Conservation (phyloP, 208 protist species). For the Trichomonas tenax region DNA sequence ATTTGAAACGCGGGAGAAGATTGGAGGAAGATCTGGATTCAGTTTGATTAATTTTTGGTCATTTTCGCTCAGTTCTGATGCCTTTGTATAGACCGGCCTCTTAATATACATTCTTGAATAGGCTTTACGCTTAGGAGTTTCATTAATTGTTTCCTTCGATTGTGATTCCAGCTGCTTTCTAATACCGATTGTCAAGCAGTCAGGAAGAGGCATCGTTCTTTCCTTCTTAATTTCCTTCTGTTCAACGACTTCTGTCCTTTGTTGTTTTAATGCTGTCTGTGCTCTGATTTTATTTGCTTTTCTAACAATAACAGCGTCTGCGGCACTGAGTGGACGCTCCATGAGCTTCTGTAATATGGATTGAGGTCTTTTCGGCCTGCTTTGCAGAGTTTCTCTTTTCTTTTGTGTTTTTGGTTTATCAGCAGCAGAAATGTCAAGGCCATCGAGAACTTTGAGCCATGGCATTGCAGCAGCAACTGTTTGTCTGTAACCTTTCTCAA, state of each 20-base stretch:
- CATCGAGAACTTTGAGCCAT: background rate
- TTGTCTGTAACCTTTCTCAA: conserved; percentile 1
- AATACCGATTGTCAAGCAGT: background rate
- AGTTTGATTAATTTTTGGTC: background rate
- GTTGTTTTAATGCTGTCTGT: background rate
- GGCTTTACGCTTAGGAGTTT: background rate
- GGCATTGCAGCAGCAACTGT: background rate
- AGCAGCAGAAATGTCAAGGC: background rate
- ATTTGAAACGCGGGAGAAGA: background rate
- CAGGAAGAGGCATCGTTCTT: background rate
- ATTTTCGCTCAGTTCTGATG: background rate
- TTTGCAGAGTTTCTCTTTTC: background rate
- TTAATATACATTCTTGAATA: background rate
- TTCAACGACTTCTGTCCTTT: background rate
- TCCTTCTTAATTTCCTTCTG: background rate
- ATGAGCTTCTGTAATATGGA: background rate
- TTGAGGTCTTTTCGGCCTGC: background rate
- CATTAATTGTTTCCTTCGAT: background rate
- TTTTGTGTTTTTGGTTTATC: background rate
- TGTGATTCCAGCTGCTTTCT: background rate
- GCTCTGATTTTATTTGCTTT: background rate
- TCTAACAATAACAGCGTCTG: background rate
- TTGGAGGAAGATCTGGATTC: background rate
- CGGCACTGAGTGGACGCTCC: background rate
- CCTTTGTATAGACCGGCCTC: background rate